A percentile compares a stretch with the other conserved stretches of the same genome.
phyloP scores from a whole-genome alignment of 129 eudicot species.

The Saussurea involucrata region DNA sequence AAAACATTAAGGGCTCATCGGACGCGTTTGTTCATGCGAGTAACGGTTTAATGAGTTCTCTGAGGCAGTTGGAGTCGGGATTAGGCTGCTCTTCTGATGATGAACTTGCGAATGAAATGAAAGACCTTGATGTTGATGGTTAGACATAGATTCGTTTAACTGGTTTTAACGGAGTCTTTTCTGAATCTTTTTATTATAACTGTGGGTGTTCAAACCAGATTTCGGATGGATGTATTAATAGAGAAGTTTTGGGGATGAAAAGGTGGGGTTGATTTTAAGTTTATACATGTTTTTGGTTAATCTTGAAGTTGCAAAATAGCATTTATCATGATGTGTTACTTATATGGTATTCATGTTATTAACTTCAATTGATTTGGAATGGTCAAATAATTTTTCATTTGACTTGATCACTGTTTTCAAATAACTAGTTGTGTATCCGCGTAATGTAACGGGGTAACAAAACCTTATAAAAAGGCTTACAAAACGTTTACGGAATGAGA shows the following conservation, averaged over 20 bases:
- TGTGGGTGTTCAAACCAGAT: neutral
- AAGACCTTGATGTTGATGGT: constrained; percentile 47
- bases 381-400: neutral
- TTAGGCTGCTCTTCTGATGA: constrained; percentile 29
- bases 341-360: neutral
- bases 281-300: constrained; percentile 1
- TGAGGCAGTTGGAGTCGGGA: constrained; percentile 48
- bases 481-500: too few species aligned
- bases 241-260: constrained; percentile 1
- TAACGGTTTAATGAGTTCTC: constrained; percentile 33
- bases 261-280: neutral
- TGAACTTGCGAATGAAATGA: constrained; percentile 41
- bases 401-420: too few species aligned
- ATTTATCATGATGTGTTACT: neutral
- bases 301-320: neutral
- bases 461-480: too few species aligned
- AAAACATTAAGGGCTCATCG: constrained; percentile 38
- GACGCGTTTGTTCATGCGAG: constrained; percentile 56
- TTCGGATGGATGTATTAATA: neutral
- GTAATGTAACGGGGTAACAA: too few species aligned
- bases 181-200: neutral
- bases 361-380: neutral
- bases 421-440: too few species aligned
- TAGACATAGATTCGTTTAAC: constrained; percentile 8
- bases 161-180: neutral